Conservation (phyloP, 2,329 filamentous ascomycete genomes). For the Neurospora sp. region DNA sequence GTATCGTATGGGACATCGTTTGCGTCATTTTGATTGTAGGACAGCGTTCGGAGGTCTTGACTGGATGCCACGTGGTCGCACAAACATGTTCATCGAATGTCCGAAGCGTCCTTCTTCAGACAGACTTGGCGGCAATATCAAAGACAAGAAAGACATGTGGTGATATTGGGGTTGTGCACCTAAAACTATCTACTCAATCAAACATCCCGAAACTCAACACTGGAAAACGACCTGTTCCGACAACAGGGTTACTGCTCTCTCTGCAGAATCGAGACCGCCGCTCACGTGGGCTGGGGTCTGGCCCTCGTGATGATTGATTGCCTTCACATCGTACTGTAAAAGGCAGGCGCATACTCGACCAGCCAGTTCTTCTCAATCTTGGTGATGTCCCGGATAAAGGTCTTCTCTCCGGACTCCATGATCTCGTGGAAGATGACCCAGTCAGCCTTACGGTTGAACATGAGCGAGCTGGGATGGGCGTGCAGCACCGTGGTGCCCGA, state of each 20-base stretch:
- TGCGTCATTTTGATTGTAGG: background rate
- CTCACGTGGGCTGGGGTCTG: background rate
- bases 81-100: background rate
- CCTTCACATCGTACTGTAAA: constrained; percentile 52
- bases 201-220: background rate
- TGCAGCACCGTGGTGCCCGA: constrained; percentile 68
- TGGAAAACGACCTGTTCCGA: background rate
- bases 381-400: constrained; percentile 83
- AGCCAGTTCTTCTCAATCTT: constrained; percentile 93
- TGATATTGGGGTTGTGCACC: background rate
- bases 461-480: constrained; percentile 83
- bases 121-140: background rate
- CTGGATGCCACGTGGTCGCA: background rate
- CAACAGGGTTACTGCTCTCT: background rate
- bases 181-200: background rate
- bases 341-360: constrained; percentile 76
- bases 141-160: background rate
- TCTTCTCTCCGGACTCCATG: constrained; percentile 80
- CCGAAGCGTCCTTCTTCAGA: background rate
- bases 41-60: background rate
- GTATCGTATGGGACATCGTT: background rate
- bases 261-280: background rate
- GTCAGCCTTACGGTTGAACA: constrained; percentile 94
- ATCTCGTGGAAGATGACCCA: constrained; percentile 96
- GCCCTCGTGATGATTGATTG: background rate